Percentiles rank a stretch among this genome's conserved stretches.
These are phyloP conservation scores for Monascus ruber DNA, from an alignment of 2,329 filamentous ascomycete genomes.

Conservation along the genomic window DNA sequence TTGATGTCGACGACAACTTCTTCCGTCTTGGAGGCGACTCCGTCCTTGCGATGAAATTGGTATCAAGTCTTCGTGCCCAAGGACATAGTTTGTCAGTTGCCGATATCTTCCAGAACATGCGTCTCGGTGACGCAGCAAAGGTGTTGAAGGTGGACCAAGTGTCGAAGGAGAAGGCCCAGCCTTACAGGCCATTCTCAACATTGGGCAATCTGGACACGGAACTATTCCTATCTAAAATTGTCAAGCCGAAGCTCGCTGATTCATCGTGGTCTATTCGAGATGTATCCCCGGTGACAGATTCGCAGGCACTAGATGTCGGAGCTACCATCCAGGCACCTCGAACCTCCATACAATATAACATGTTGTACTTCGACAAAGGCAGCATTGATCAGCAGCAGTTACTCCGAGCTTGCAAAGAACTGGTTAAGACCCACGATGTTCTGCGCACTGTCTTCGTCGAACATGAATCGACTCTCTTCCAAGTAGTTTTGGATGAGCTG, in stretches of 20 bases:
- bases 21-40: slow-evolving; percentile 52
- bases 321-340: too few relatives aligned
- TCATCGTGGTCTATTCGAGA: slow-evolving; percentile 38
- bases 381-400: slow-evolving; percentile 38
- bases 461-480: slow-evolving; percentile 36
- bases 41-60: slow-evolving; percentile 47
- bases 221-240: slow-evolving; percentile 32
- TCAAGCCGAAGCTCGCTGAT: slow-evolving; percentile 40
- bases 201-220: slow-evolving; percentile 31
- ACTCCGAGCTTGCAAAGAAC: slow-evolving; percentile 26
- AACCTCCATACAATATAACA: slow-evolving; percentile 52
- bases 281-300: too few relatives aligned
- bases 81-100: slow-evolving; percentile 37
- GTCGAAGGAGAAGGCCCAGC: slow-evolving; percentile 8
- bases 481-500: slow-evolving; percentile 44
- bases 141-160: slow-evolving; percentile 31
- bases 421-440: slow-evolving; percentile 50
- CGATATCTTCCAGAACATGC: slow-evolving; percentile 38
- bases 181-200: slow-evolving; percentile 41
- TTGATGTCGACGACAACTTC: slow-evolving; percentile 47
- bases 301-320: too few relatives aligned
- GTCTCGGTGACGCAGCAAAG: slow-evolving; percentile 43
- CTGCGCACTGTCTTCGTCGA: slow-evolving; percentile 54
- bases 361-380: slow-evolving; percentile 45
- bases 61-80: slow-evolving; percentile 33